phyloP scores from a whole-genome alignment of 768 basidiomycete species.

The Infundibulicybe gibba region DNA sequence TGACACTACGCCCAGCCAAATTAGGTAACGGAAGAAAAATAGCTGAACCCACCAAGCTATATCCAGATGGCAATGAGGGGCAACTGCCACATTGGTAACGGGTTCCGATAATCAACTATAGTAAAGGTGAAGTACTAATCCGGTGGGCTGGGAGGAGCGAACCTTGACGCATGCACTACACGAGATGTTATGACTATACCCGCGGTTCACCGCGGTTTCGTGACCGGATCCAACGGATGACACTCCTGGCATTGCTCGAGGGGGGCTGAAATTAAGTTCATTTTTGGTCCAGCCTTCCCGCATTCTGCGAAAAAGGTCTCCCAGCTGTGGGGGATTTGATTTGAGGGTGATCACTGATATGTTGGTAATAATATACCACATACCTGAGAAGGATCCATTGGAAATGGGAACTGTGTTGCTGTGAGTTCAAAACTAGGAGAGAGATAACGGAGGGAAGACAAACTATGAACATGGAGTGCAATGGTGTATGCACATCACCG shows the following conservation, averaged over 20 bases:
- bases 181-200: constrained; percentile 52
- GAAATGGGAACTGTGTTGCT: constrained; percentile 71
- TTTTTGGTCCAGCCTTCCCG: constrained; percentile 71
- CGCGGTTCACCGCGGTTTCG: constrained; percentile 52
- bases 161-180: constrained; percentile 36
- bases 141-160: too few species aligned
- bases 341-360: too few species aligned
- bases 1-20: constrained; percentile 52
- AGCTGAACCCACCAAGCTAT: constrained; percentile 63
- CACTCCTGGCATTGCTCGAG: constrained; percentile 67
- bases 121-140: not conserved
- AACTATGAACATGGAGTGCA: constrained; percentile 94
- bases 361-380: constrained; percentile 1
- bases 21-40: not conserved
- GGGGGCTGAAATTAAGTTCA: constrained; percentile 68
- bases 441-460: not conserved
- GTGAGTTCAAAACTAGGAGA: too few species aligned
- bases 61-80: constrained; percentile 66
- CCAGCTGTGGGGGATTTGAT: constrained; percentile 44
- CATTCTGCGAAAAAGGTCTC: constrained; percentile 72
- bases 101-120: constrained; percentile 68
- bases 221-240: constrained; percentile 59
- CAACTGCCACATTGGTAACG: constrained; percentile 92
- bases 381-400: constrained; percentile 69
- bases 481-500: constrained; percentile 75